Conservation (phyloP, 192 early-diverging fungal species). For the Backusella westeae region DNA sequence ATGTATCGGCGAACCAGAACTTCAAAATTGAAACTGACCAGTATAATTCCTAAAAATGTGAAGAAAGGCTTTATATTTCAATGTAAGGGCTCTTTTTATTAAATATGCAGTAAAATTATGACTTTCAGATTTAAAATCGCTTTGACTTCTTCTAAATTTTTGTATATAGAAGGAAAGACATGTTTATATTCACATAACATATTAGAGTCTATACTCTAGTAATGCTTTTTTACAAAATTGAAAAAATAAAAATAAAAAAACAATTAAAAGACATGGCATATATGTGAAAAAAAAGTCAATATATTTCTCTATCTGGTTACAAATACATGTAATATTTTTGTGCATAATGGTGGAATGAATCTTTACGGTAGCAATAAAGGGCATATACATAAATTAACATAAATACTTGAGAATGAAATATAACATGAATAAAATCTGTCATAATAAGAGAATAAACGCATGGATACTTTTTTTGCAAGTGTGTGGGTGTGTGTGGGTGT, state of each 20-base stretch:
- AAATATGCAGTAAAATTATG: neutral
- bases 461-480: neutral
- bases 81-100: neutral
- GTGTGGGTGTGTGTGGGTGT: neutral
- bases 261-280: neutral
- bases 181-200: too few relatives aligned
- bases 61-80: neutral
- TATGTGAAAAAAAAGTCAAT: neutral
- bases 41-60: neutral
- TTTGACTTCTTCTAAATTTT: neutral
- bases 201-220: too few relatives aligned
- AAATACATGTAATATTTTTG: neutral
- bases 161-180: neutral
- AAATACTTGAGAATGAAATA: neutral
- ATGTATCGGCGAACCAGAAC: neutral
- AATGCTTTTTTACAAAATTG: too few relatives aligned
- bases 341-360: neutral
- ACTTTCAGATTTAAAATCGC: neutral
- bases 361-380: neutral
- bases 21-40: neutral
- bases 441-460: neutral
- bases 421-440: neutral
- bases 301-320: constrained; percentile 3
- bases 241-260: too few relatives aligned
- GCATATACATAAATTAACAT: constrained; percentile 1